phyloP scores from a whole-genome alignment of 768 basidiomycete genomes.

The Calocera cornea region DNA sequence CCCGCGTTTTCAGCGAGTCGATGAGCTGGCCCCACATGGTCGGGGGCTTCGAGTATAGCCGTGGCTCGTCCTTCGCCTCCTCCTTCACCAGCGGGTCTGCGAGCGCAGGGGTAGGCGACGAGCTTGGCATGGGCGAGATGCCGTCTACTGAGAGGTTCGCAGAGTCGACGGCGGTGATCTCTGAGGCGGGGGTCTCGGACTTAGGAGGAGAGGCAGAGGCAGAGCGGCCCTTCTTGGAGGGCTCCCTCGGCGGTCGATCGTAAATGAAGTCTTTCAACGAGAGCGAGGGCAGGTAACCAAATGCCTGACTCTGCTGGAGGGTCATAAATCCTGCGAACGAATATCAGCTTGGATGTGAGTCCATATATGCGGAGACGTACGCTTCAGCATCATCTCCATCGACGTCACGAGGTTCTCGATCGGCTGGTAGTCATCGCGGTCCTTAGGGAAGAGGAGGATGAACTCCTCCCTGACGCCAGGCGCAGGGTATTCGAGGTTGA shows the following conservation, averaged over 20 bases:
- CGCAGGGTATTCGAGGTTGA: not conserved
- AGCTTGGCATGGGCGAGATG: not conserved
- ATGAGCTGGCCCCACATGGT: not conserved
- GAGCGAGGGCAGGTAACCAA: not conserved
- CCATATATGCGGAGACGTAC: not conserved
- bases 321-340: not conserved
- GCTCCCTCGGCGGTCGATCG: not conserved
- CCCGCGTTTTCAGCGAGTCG: slow-evolving; percentile 30
- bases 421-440: slow-evolving; percentile 78
- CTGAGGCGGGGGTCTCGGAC: not conserved
- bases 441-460: slow-evolving; percentile 63
- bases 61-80: not conserved
- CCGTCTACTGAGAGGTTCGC: not conserved
- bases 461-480: slow-evolving; percentile 25
- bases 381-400: slow-evolving; percentile 46
- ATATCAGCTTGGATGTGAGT: not conserved
- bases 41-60: not conserved
- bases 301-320: not conserved
- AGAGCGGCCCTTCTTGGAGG: not conserved
- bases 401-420: slow-evolving; percentile 25
- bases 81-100: not conserved
- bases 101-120: not conserved
- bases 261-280: not conserved
- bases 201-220: not conserved
- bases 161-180: not conserved